Evolutionary conservation across 1,139 yeast genomes (phyloP).

Genomic region (Lodderomyces metapsilosis): DNA sequence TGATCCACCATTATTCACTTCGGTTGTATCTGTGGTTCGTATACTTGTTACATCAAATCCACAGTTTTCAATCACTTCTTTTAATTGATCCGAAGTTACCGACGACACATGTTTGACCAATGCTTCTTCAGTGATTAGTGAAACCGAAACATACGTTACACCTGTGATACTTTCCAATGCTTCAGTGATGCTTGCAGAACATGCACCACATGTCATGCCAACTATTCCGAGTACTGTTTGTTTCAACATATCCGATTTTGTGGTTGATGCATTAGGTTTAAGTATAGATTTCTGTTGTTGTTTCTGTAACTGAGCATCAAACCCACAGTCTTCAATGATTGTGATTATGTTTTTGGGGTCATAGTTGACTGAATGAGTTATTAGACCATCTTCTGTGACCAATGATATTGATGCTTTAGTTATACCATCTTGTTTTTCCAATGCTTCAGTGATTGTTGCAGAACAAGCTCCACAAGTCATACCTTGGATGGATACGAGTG

Average conservation of each 20-base stretch:
- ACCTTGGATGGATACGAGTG: constrained; percentile 21
- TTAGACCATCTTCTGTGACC: constrained; percentile 34
- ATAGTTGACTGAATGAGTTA: constrained; percentile 20
- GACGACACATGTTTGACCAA: constrained; percentile 43
- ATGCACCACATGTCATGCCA: constrained; percentile 92
- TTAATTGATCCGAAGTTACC: constrained; percentile 34
- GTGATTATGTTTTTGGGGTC: constrained; percentile 17
- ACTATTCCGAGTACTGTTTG: constrained; percentile 33
- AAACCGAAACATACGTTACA: constrained; percentile 53
- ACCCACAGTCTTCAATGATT: constrained; percentile 40
- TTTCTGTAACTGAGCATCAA: constrained; percentile 26
- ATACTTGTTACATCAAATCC: constrained; percentile 63
- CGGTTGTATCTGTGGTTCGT: constrained; percentile 8
- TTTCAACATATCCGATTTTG: constrained; percentile 1
- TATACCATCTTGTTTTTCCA: constrained; percentile 25
- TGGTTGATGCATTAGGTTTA: neutral
- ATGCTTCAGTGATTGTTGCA: constrained; percentile 34
- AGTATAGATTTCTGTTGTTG: constrained; percentile 1
- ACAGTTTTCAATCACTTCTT: constrained; percentile 61
- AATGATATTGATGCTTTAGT: constrained; percentile 29
- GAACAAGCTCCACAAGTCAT: constrained; percentile 46
- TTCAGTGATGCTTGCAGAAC: constrained; percentile 62
- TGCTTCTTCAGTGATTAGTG: constrained; percentile 75
- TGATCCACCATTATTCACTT: neutral
- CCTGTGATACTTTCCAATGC: constrained; percentile 51